Percentiles rank a stretch among this genome's conserved stretches.
phyloP scores from a whole-genome alignment of 2,329 filamentous ascomycete species.

The Cladosporium sp. region DNA sequence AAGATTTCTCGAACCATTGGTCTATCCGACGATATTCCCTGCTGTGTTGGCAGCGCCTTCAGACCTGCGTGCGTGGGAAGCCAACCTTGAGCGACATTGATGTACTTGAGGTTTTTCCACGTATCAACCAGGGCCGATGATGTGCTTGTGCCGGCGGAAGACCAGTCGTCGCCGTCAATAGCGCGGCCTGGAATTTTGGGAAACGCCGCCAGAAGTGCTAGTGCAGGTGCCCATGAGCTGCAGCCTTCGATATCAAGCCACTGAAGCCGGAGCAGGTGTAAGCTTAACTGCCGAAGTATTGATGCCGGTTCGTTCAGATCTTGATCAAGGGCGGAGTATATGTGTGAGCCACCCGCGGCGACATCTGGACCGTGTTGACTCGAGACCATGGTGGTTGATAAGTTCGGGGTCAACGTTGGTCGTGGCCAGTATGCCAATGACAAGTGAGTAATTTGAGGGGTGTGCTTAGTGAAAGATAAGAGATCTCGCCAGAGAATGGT shows the following conservation, averaged over 20 bases:
- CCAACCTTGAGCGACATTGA: constrained; percentile 41
- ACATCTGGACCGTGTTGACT: constrained; percentile 37
- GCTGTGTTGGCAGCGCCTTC: constrained; percentile 28
- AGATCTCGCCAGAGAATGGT: constrained; percentile 51
- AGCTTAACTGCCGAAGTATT: constrained; percentile 50
- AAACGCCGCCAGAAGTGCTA: constrained; percentile 25
- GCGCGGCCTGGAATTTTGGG: background rate
- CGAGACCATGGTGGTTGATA: constrained; percentile 40
- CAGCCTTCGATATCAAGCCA: constrained; percentile 60
- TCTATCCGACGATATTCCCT: constrained; percentile 19
- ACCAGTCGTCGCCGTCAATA: constrained; percentile 11
- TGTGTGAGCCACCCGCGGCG: constrained; percentile 45
- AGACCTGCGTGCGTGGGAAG: constrained; percentile 29
- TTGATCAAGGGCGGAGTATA: constrained; percentile 48
- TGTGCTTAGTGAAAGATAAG: constrained; percentile 45
- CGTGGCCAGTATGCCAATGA: constrained; percentile 58
- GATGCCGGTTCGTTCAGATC: constrained; percentile 52
- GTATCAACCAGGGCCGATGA: constrained; percentile 34
- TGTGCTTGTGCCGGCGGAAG: constrained; percentile 17
- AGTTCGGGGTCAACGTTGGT: constrained; percentile 52
- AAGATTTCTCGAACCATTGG: constrained; percentile 30
- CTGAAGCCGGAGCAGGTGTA: constrained; percentile 51
- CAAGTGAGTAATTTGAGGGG: constrained; percentile 55
- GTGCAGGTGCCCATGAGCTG: constrained; percentile 47
- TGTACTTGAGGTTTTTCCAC: constrained; percentile 39